Percentiles rank a stretch among this genome's conserved stretches.
Evolutionary conservation across 2,329 filamentous ascomycete genomes (phyloP).

Genomic region (Penicillium sp.): DNA sequence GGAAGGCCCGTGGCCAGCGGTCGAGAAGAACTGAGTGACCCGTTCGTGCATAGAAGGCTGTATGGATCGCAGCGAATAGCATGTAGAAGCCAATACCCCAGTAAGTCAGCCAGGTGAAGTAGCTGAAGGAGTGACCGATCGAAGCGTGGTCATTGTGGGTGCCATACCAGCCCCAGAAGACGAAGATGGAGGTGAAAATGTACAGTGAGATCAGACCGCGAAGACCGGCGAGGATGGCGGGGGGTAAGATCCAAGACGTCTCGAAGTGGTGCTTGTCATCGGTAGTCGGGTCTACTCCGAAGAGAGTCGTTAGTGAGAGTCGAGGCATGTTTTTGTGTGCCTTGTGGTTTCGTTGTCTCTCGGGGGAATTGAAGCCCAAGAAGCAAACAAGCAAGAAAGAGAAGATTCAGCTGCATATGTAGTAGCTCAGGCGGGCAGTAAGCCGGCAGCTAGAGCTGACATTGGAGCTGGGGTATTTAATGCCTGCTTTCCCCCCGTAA

Average conservation of each 20-base stretch:
- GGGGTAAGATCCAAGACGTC: slow-evolving; percentile 78
- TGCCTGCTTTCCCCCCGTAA: not conserved
- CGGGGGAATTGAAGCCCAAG: not conserved
- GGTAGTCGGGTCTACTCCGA: slow-evolving; percentile 38
- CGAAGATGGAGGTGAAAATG: slow-evolving; percentile 67
- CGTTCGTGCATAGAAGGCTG: slow-evolving; percentile 61
- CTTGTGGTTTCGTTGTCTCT: not conserved
- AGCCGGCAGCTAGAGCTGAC: not conserved
- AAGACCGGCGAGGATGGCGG: slow-evolving; percentile 61
- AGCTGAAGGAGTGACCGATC: slow-evolving; percentile 66
- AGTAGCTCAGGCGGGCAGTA: too few relatives aligned
- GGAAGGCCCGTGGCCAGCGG: slow-evolving; percentile 60
- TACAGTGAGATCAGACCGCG: slow-evolving; percentile 54
- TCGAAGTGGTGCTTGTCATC: slow-evolving; percentile 64
- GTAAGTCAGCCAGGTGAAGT: slow-evolving; percentile 79
- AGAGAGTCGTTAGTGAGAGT: slow-evolving; percentile 23
- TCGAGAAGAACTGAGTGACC: slow-evolving; percentile 57
- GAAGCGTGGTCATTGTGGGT: slow-evolving; percentile 50
- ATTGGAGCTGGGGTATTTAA: not conserved
- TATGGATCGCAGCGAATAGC: slow-evolving; percentile 66
- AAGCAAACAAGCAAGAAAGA: not conserved
- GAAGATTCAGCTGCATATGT: not conserved
- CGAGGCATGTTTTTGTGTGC: slow-evolving; percentile 18
- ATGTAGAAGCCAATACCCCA: slow-evolving; percentile 84
- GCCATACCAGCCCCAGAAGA: slow-evolving; percentile 66